A percentile compares a stretch with the other conserved stretches of the same genome.
phyloP scores from a whole-genome alignment of 768 basidiomycete genomes.

The Lyophyllum semitale region DNA sequence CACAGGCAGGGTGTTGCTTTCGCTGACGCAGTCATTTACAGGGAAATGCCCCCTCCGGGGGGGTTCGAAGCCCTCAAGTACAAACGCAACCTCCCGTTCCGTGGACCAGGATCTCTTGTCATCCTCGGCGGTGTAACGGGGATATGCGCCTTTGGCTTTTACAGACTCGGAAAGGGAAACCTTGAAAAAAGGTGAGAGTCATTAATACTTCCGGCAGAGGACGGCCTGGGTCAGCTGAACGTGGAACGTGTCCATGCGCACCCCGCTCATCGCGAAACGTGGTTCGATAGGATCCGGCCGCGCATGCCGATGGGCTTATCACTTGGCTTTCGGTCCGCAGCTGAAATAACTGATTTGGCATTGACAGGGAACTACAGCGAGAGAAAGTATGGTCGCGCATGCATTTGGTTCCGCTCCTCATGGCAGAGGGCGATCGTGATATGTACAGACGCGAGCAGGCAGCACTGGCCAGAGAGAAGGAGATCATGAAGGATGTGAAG shows the following conservation, averaged over 20 bases:
- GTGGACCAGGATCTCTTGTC: constrained; percentile 81
- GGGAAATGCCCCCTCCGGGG: constrained; percentile 94
- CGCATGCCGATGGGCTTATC: constrained; percentile 47
- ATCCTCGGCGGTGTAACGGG: constrained; percentile 86
- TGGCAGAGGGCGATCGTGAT: constrained; percentile 94
- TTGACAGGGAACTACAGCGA: constrained; percentile 83
- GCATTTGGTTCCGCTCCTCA: constrained; percentile 86
- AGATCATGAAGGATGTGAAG: constrained; percentile 92
- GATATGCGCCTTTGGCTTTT: constrained; percentile 90
- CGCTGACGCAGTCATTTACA: constrained; percentile 33
- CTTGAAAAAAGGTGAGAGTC: constrained; percentile 78
- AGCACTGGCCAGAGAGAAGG: constrained; percentile 75
- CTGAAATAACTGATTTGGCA: constrained; percentile 47
- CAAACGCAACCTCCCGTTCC: constrained; percentile 91
- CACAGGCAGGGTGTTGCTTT: constrained; percentile 29
- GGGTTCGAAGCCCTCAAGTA: constrained; percentile 94
- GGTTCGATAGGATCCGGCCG: constrained; percentile 66
- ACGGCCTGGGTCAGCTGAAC: constrained; percentile 53
- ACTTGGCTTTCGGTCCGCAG: constrained; percentile 40
- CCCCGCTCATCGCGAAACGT: constrained; percentile 74
- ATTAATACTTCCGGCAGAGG: constrained; percentile 22
- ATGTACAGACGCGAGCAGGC: constrained; percentile 79
- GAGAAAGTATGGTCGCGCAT: constrained; percentile 97
- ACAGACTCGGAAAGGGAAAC: constrained; percentile 87
- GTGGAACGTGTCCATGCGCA: constrained; percentile 63